A percentile compares a stretch with the other conserved stretches of the same genome.
Conservation (phyloP, 2,329 filamentous ascomycete genomes). For the Botryosphaeria dothidea region DNA sequence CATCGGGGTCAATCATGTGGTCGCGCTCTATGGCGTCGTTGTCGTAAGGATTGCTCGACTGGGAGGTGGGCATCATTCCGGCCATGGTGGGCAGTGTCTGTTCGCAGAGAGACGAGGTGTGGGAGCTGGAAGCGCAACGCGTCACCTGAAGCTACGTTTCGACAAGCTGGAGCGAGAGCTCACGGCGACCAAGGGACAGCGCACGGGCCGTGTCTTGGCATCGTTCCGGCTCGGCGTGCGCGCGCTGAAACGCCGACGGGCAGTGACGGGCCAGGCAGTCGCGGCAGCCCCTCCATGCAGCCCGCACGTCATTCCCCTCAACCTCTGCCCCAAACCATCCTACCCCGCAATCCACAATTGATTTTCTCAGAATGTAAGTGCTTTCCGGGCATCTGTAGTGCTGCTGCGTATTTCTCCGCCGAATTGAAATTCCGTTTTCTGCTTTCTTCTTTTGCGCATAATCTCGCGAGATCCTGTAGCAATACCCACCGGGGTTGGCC, state of each 20-base stretch:
- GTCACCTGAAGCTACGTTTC: constrained; percentile 17
- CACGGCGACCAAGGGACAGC: background rate
- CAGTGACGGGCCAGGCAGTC: background rate
- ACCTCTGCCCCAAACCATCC: background rate
- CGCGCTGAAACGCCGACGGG: background rate
- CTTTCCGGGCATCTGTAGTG: background rate
- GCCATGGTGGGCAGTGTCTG: constrained; percentile 34
- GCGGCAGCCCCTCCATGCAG: constrained; percentile 8
- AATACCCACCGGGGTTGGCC: constrained; percentile 12
- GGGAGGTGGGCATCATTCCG: constrained; percentile 47
- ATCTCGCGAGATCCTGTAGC: background rate
- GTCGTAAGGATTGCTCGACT: constrained; percentile 43
- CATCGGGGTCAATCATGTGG: constrained; percentile 53
- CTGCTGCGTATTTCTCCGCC: background rate
- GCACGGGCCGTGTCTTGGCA: background rate
- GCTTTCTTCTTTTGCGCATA: background rate
- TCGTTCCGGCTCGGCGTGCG: background rate
- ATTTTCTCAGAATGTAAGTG: background rate
- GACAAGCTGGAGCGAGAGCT: constrained; percentile 3
- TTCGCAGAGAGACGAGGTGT: background rate
- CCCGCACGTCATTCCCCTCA: background rate
- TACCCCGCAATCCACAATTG: constrained; percentile 2
- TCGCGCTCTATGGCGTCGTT: constrained; percentile 50
- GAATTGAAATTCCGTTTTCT: too few species aligned
- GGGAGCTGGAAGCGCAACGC: constrained; percentile 3